Conservation (phyloP, 495 filamentous ascomycete genomes). For the Pyrenula massariospora region DNA sequence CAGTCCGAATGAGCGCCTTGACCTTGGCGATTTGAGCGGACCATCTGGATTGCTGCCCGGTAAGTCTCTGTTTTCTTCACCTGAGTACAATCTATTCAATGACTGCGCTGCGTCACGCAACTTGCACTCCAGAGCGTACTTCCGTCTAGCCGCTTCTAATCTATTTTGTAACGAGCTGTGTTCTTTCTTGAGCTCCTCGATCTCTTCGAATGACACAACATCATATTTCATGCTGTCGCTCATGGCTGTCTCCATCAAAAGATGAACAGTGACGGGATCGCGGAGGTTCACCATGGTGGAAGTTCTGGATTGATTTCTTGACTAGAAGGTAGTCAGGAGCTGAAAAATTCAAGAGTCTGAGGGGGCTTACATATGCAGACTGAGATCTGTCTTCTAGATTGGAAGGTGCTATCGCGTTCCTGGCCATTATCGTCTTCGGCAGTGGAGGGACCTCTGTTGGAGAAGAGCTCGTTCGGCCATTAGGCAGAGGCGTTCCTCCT, state of each 20-base stretch:
- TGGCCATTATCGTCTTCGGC: neutral
- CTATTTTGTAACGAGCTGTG: conserved; percentile 52
- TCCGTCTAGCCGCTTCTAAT: conserved; percentile 69
- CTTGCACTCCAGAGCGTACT: conserved; percentile 83
- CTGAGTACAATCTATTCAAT: conserved; percentile 63
- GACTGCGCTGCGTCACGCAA: conserved; percentile 85
- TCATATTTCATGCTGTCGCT: conserved; percentile 74
- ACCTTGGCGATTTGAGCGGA: conserved; percentile 29
- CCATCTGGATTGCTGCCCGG: conserved; percentile 20
- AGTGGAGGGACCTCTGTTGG: neutral
- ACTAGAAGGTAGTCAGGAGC: conserved; percentile 6
- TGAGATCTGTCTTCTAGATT: neutral
- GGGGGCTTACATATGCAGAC: neutral
- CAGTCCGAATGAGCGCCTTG: conserved; percentile 27
- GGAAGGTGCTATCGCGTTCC: neutral
- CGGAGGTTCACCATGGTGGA: conserved; percentile 32
- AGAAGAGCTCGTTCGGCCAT: neutral
- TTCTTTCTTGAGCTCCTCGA: conserved; percentile 85
- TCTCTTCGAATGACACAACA: conserved; percentile 78
- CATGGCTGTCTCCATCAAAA: conserved; percentile 88
- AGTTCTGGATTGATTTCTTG: conserved; percentile 18
- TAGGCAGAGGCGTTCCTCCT: neutral
- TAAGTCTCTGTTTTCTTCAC: conserved; percentile 28
- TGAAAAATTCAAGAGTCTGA: conserved; percentile 1
- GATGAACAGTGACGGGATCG: conserved; percentile 61